Base-by-base conservation (phyloP, 2,329 filamentous ascomycete species). In the Penicillium decumbens region DNA sequence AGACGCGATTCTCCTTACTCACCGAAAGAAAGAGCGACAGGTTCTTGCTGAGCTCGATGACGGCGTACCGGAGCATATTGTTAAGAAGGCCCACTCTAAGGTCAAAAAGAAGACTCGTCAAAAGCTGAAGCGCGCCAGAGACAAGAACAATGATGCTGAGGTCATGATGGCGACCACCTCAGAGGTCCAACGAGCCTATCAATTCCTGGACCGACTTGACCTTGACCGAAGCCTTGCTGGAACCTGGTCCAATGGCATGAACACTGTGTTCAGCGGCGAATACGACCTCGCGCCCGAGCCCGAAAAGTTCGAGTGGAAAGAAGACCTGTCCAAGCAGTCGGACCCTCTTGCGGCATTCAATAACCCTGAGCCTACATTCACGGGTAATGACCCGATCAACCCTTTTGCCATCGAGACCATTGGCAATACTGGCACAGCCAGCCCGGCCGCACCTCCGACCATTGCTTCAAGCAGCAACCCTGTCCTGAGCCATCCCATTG, bases 181-280 rank as follows among this genome's bases (percentile, higher is more conserved):
- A 1, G 68, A 72, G 15, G 37, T 72, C n/a, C 39, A 63, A 15
- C 53, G 55, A 5, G 69, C 68, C 18, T 62, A 61, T 40, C 55
- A 51, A 23, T 72, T 65, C 41, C 35, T 72, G 29, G 54, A 59
- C 7, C 63, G 56, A n/a, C 57, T 57, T 12, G 60, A 57, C 0
- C 53, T 72, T 8, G 57, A 66, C 35, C 53, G 54, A 24, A 54
- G 32, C 3, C 61, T 65, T 47, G 66, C 64, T 24, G 70, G 70
- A 0, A 52, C 61, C 46, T 72, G 70, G 70, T 58, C 51, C 29
- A 35, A 37, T 24, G 41, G 47, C 9, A 1, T n/a, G 6, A 10
- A 35, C 28, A 28, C 7, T 7, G 27, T 44, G 1, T 12, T 18
- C 1, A 8, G 15, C 8, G 6, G 15, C 27, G 27, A 46, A 32